These are phyloP conservation scores for Aspergillus sp. DNA, from an alignment of 2,329 filamentous ascomycete species.

Conservation along the genomic window DNA sequence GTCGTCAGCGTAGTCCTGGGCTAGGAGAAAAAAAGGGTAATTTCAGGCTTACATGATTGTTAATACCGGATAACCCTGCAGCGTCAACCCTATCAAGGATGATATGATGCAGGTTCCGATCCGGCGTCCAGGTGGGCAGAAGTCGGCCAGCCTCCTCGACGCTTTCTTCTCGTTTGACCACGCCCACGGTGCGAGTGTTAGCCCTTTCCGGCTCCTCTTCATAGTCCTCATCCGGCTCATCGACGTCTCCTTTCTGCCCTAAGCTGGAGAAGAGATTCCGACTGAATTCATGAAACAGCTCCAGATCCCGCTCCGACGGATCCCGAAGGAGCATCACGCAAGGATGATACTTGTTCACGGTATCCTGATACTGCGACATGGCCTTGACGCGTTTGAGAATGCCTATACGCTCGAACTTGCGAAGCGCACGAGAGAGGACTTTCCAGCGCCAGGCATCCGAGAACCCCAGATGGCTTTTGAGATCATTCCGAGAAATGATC, in stretches of 20 bases:
- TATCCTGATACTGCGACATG: constrained; percentile 33
- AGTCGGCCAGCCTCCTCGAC: constrained; percentile 28
- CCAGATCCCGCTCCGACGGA: constrained; percentile 31
- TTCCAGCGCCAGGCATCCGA: constrained; percentile 31
- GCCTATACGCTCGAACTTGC: constrained; percentile 39
- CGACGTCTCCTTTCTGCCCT: constrained; percentile 22
- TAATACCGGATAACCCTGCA: constrained; percentile 43
- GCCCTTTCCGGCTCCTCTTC: constrained; percentile 20
- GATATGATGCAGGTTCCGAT: constrained; percentile 44
- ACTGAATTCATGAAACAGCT: constrained; percentile 33
- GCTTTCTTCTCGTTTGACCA: constrained; percentile 15
- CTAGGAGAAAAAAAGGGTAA: background rate
- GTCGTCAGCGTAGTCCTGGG: constrained; percentile 12
- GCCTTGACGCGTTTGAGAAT: constrained; percentile 38
- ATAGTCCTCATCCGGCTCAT: constrained; percentile 35
- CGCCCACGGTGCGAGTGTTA: constrained; percentile 9
- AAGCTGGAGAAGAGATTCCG: constrained; percentile 18
- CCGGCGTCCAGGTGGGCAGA: constrained; percentile 49
- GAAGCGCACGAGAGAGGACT: constrained; percentile 36
- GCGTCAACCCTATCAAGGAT: constrained; percentile 43
- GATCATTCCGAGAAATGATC: constrained; percentile 46
- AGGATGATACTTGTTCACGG: constrained; percentile 28
- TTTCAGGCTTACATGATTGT: constrained; percentile 33
- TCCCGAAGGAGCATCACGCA: constrained; percentile 39
- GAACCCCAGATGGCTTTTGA: constrained; percentile 42